Evolutionary conservation across 352 stramenopile species (phyloP).

Genomic region (Halophytophthora polymorphica): DNA sequence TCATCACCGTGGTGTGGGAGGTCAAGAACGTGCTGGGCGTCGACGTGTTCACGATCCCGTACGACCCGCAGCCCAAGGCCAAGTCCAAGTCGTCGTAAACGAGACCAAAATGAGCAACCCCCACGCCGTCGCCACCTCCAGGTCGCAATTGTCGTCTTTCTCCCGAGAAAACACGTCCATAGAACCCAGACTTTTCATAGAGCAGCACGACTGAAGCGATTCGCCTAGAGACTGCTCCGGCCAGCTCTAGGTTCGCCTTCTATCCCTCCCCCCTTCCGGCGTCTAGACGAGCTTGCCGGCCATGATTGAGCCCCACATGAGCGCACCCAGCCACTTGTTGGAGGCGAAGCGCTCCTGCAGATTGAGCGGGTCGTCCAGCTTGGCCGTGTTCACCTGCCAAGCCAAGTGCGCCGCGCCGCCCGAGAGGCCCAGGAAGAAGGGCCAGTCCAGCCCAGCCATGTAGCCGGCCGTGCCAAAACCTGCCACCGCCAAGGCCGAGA

Average conservation of each 20-base stretch:
- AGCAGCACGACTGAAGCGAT: too few species aligned
- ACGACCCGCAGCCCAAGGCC: slow-evolving; percentile 22
- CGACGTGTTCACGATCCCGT: slow-evolving; percentile 75
- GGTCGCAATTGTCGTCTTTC: too few species aligned
- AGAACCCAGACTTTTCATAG: too few species aligned
- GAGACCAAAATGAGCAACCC: not conserved
- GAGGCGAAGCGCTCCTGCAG: slow-evolving; percentile 92
- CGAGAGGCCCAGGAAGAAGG: slow-evolving; percentile 89
- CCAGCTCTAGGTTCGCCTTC: too few species aligned
- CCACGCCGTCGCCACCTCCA: not conserved
- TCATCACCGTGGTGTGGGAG: slow-evolving; percentile 84
- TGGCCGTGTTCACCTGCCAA: slow-evolving; percentile 96
- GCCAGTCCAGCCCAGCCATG: slow-evolving; percentile 76
- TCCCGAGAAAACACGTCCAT: too few species aligned
- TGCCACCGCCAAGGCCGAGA: slow-evolving; percentile 62
- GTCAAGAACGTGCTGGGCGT: slow-evolving; percentile 84
- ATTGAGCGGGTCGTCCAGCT: slow-evolving; percentile 93
- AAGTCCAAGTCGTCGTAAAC: slow-evolving; percentile 26
- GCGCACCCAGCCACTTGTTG: slow-evolving; percentile 90
- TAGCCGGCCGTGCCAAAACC: slow-evolving; percentile 71
- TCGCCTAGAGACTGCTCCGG: too few species aligned
- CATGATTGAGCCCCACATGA: slow-evolving; percentile 84
- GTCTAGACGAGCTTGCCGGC: slow-evolving; percentile 63
- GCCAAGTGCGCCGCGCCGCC: slow-evolving; percentile 90
- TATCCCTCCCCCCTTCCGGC: too few species aligned